phyloP scores from a whole-genome alignment of 345 rosid genomes.

The Litchi chinensis region DNA sequence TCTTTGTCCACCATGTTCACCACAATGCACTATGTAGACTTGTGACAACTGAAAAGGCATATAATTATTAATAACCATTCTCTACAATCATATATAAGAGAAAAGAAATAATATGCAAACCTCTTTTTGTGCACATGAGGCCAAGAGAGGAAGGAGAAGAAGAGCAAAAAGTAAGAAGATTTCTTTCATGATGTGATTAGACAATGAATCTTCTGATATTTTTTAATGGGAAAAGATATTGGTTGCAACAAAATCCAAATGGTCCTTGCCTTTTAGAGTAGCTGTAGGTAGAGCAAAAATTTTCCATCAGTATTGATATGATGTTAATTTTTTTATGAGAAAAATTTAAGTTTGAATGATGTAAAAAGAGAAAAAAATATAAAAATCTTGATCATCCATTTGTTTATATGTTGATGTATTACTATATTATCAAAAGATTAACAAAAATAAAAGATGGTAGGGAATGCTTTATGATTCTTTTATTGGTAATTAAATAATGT shows the following conservation, averaged over 20 bases:
- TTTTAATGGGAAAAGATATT: neutral
- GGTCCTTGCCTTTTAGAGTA: neutral
- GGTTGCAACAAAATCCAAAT: neutral
- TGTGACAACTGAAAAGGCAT: constrained; percentile 20
- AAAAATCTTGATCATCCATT: too few species aligned
- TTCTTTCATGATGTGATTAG: constrained; percentile 29
- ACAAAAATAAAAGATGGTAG: too few species aligned
- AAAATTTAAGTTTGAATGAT: too few species aligned
- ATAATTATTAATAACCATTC: too few species aligned
- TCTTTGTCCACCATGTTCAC: constrained; percentile 59
- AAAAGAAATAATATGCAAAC: constrained; percentile 9
- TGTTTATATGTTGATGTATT: too few species aligned
- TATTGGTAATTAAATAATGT: neutral
- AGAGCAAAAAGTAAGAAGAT: constrained; percentile 31
- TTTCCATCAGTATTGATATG: too few species aligned
- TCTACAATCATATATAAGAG: too few species aligned
- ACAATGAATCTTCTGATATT: neutral
- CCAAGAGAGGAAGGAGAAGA: constrained; percentile 44
- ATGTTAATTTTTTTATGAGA: too few species aligned
- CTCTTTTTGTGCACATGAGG: constrained; percentile 44
- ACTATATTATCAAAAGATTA: too few species aligned
- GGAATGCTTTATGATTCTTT: neutral
- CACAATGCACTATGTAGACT: constrained; percentile 75
- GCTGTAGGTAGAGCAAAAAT: too few species aligned
- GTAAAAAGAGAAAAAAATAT: too few species aligned